These are phyloP conservation scores for Danielozyma ontarioensis DNA, from an alignment of 805 yeast species.

Conservation along the genomic window DNA sequence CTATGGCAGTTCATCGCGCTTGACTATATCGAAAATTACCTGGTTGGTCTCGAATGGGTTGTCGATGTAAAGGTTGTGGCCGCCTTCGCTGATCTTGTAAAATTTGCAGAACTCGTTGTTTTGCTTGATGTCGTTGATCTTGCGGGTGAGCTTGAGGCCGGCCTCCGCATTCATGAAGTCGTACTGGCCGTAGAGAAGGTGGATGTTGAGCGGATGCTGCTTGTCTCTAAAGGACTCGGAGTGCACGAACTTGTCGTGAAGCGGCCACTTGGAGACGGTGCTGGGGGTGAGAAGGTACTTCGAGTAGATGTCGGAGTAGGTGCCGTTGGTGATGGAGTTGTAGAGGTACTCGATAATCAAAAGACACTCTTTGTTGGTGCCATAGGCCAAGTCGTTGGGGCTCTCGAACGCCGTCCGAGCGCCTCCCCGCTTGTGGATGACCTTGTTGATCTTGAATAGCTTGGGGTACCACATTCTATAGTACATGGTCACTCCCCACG, in stretches of 20 bases:
- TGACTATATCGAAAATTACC: constrained; percentile 12
- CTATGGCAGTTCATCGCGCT: neutral
- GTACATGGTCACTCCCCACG: constrained; percentile 34
- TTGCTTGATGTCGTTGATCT: constrained; percentile 14
- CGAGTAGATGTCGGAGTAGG: constrained; percentile 36
- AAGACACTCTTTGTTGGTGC: constrained; percentile 31
- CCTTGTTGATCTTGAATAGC: constrained; percentile 34
- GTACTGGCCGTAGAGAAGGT: constrained; percentile 60
- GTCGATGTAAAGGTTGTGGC: constrained; percentile 41
- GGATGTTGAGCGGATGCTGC: constrained; percentile 21
- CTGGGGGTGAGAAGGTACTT: constrained; percentile 51
- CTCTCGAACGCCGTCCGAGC: constrained; percentile 16
- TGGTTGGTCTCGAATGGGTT: constrained; percentile 40
- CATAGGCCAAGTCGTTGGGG: constrained; percentile 29
- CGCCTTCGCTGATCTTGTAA: constrained; percentile 29
- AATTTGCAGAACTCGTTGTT: constrained; percentile 17
- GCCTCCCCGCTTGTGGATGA: constrained; percentile 28
- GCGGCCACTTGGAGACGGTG: constrained; percentile 61
- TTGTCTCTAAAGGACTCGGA: constrained; percentile 3
- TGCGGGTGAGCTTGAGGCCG: constrained; percentile 32
- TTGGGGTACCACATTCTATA: constrained; percentile 37
- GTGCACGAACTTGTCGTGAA: constrained; percentile 48
- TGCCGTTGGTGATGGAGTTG: constrained; percentile 34
- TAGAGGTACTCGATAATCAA: constrained; percentile 37
- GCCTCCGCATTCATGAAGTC: constrained; percentile 71